phyloP scores from a whole-genome alignment of 768 basidiomycete species.

The Pleurotus giganteus region DNA sequence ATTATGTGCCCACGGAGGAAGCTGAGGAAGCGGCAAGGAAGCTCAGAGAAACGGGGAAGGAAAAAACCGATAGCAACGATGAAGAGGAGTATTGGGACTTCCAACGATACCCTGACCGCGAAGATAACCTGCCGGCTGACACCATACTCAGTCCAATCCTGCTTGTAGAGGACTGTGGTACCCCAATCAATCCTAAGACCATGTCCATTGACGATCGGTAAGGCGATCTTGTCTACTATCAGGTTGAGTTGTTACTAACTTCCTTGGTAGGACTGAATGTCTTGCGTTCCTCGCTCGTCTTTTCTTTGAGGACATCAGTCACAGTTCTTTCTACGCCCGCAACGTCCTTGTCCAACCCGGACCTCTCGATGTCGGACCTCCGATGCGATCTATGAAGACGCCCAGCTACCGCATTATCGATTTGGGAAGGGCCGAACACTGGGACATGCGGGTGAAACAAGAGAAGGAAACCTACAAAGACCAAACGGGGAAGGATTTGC shows the following conservation, averaged over 20 bases:
- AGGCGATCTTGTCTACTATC: slow-evolving; percentile 2
- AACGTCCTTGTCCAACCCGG: slow-evolving; percentile 38
- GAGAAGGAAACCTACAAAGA: background rate
- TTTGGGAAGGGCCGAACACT: slow-evolving; percentile 24
- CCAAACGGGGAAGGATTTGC: background rate
- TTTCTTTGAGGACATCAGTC: slow-evolving; percentile 33
- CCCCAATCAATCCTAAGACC: slow-evolving; percentile 19
- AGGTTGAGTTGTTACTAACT: background rate
- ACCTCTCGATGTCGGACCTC: slow-evolving; percentile 23
- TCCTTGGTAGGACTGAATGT: slow-evolving; percentile 34
- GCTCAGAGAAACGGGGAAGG: background rate
- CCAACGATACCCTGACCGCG: background rate
- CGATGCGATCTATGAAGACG: slow-evolving; percentile 12
- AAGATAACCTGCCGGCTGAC: background rate
- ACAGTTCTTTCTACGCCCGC: slow-evolving; percentile 33
- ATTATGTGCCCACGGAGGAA: slow-evolving; percentile 35
- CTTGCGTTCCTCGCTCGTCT: slow-evolving; percentile 35
- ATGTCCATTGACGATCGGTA: slow-evolving; percentile 38
- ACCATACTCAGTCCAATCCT: slow-evolving; percentile 38
- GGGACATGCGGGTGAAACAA: background rate
- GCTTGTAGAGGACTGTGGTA: slow-evolving; percentile 42
- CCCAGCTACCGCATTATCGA: slow-evolving; percentile 41
- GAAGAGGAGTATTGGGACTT: background rate
- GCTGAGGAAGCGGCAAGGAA: background rate
- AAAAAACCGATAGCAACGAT: background rate